Evolutionary conservation across 2,329 filamentous ascomycete genomes (phyloP).

Genomic region (Xylariaceae sp.): DNA sequence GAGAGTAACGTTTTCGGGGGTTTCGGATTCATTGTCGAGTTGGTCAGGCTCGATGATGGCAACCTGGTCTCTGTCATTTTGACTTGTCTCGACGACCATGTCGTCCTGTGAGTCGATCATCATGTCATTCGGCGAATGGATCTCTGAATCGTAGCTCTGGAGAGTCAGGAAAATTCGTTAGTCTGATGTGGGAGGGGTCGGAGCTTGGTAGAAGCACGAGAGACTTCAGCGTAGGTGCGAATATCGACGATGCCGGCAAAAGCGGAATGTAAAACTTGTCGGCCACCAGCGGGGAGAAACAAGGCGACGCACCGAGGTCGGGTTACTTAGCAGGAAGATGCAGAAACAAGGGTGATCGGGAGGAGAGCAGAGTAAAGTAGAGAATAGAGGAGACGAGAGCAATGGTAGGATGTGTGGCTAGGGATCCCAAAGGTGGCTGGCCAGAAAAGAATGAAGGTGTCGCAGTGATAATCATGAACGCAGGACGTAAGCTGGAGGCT

Average conservation of each 20-base stretch:
- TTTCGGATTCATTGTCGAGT: slow-evolving; percentile 46
- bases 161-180: slow-evolving; percentile 19
- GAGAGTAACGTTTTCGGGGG: slow-evolving; percentile 45
- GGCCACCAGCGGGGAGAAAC: background rate
- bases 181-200: slow-evolving; percentile 9
- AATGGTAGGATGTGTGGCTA: slow-evolving; percentile 2
- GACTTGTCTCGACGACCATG: slow-evolving; percentile 44
- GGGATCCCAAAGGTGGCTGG: background rate
- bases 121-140: slow-evolving; percentile 55
- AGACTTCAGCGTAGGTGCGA: background rate
- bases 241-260: background rate
- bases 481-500: slow-evolving; percentile 14
- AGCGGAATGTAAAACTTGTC: background rate
- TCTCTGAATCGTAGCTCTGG: slow-evolving; percentile 48
- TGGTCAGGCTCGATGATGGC: slow-evolving; percentile 53
- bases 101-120: slow-evolving; percentile 54
- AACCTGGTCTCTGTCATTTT: slow-evolving; percentile 48
- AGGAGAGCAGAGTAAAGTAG: background rate
- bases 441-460: slow-evolving; percentile 5
- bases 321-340: background rate
- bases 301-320: background rate
- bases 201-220: background rate
- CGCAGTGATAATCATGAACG: slow-evolving; percentile 1
- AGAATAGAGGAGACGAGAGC: background rate
- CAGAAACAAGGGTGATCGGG: background rate